Evolutionary conservation across 2,329 filamentous ascomycete genomes (phyloP).

Genomic region (Lasiodiplodia hormozganensis): DNA sequence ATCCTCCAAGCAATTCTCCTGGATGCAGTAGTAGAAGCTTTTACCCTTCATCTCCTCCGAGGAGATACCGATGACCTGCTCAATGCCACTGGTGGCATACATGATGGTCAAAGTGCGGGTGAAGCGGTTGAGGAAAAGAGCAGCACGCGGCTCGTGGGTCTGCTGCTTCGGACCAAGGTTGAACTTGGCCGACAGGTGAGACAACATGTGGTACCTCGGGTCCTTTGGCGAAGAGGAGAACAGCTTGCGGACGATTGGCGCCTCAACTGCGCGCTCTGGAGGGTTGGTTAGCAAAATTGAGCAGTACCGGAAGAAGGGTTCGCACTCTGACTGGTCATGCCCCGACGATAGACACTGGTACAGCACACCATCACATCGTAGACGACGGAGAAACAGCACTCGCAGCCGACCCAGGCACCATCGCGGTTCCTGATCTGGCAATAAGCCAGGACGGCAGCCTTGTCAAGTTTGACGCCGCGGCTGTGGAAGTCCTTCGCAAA

Average conservation of each 20-base stretch:
- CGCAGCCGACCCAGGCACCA: constrained; percentile 78
- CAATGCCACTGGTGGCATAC: constrained; percentile 81
- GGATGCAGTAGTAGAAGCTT: constrained; percentile 88
- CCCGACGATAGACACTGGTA: constrained; percentile 76
- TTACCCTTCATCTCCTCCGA: constrained; percentile 74
- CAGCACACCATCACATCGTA: constrained; percentile 88
- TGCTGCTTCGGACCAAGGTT: constrained; percentile 59
- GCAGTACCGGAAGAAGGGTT: constrained; percentile 32
- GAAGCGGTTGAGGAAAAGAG: constrained; percentile 85
- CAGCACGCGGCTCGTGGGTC: constrained; percentile 79
- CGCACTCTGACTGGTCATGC: constrained; percentile 77
- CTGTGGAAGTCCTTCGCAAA: constrained; percentile 76
- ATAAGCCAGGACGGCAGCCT: constrained; percentile 84
- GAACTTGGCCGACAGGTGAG: constrained; percentile 84
- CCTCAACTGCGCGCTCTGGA: constrained; percentile 77
- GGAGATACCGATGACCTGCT: constrained; percentile 75
- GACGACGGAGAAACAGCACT: constrained; percentile 89
- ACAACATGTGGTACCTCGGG: constrained; percentile 88
- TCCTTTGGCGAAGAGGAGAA: constrained; percentile 84
- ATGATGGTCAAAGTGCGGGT: constrained; percentile 83
- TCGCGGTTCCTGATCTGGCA: constrained; percentile 72
- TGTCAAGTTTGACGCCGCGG: constrained; percentile 78
- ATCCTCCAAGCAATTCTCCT: constrained; percentile 76
- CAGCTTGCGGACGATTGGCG: constrained; percentile 77
- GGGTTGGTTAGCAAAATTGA: constrained; percentile 32